Evolutionary conservation across 139 green algal species (phyloP), one percentile per base, ranked within the genome.

Genomic region (Mesostigma viride): DNA sequence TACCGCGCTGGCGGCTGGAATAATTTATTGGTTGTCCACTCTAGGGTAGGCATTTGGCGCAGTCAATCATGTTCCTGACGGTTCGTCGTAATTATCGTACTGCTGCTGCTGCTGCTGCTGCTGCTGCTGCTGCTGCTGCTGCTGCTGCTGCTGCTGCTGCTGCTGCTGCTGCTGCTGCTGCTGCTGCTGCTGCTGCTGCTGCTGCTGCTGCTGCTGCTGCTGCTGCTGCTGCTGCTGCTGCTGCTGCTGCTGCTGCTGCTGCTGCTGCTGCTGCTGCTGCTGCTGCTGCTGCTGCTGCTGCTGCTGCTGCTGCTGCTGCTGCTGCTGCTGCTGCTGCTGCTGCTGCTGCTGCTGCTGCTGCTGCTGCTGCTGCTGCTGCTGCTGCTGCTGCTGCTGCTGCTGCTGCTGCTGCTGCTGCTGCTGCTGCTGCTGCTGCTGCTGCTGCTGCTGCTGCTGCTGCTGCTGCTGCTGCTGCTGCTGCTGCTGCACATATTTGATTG

Each of bases 271-370:
- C 48, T 59, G 8, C 48, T 59, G 11, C 20, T 59, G 48, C 8
- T 31, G 8, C 48, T 59, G 48, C 48, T 59, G 48, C 48, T 59
- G 11, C 48, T 59, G 48, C 48, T 59, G 11, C 8, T 31, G 48
- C 48, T 59, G 48, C 48, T 59, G 48, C 20, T 48, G 40, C 40
- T n/a, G 40, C 11, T 48, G 40, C 40, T 48, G 40, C 40, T 48
- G 40, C 40, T 48, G 40, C 40, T 48, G 40, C 40, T 48, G 40
- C 40, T 48, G 40, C 11, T 48, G 40, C 40, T 48, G 40, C 11
- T 48, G 40, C 40, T 48, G 40, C 40, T 48, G 40, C 40, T 48
- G 40, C 40, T 48, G 40, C 40, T 48, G 40, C 40, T 48, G 40
- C 40, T 48, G 40, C 40, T 48, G 40, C 40, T 48, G 40, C 40